Evolutionary conservation across 2,329 filamentous ascomycete species (phyloP).

Genomic region (Alternaria triticimaculans): DNA sequence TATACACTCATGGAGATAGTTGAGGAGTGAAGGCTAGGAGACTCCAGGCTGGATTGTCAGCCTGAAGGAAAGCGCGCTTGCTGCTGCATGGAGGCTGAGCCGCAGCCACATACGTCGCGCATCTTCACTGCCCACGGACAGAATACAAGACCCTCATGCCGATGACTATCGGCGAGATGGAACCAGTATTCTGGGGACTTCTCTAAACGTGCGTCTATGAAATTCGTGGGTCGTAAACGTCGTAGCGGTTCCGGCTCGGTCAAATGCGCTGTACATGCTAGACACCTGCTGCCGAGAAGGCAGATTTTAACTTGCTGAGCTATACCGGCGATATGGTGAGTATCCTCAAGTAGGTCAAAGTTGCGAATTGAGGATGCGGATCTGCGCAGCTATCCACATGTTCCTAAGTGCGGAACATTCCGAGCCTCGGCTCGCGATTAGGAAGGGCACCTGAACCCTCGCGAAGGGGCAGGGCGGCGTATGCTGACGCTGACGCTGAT

Average conservation of each 20-base stretch:
- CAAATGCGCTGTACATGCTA: background rate
- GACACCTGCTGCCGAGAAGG: background rate
- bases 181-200: background rate
- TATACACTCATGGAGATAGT: too few species aligned
- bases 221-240: too few species aligned
- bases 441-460: background rate
- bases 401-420: background rate
- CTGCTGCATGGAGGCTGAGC: background rate
- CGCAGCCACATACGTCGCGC: background rate
- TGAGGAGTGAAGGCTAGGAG: background rate
- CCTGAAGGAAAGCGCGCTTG: background rate
- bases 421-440: conserved; percentile 9
- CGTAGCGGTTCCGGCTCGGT: background rate
- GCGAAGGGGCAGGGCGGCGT: background rate
- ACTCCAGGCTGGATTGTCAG: background rate
- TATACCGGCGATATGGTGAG: background rate
- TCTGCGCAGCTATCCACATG: background rate
- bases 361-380: background rate
- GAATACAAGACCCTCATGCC: background rate
- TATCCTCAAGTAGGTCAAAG: background rate
- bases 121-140: background rate
- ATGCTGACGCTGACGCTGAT: background rate
- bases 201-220: too few species aligned
- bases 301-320: background rate
- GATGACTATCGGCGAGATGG: background rate